phyloP scores from a whole-genome alignment of 2,329 filamentous ascomycete species.

The Juglanconis sp. region DNA sequence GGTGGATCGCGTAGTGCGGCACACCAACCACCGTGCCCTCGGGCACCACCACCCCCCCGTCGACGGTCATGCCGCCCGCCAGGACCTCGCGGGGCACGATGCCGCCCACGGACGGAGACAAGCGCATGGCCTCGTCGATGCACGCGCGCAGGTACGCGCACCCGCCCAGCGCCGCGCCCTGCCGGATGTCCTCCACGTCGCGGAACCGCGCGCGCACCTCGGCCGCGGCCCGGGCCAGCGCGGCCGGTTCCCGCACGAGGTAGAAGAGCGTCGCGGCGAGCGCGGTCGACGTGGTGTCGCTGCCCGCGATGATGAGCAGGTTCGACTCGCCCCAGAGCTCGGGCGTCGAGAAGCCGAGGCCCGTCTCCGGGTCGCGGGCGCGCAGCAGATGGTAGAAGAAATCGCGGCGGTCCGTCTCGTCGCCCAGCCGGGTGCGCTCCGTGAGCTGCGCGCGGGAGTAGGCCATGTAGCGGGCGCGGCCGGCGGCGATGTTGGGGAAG shows the following conservation, averaged over 20 bases:
- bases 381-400: constrained; percentile 75
- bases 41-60: constrained; percentile 52
- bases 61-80: constrained; percentile 50
- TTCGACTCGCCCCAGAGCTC: constrained; percentile 72
- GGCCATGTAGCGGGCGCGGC: constrained; percentile 66
- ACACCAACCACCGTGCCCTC: constrained; percentile 61
- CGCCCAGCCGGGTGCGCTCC: constrained; percentile 63
- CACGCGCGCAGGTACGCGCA: constrained; percentile 62
- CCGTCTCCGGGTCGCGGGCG: constrained; percentile 68
- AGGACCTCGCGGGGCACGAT: constrained; percentile 59
- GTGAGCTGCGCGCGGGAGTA: constrained; percentile 67
- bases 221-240: constrained; percentile 43
- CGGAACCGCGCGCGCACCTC: constrained; percentile 53
- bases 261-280: constrained; percentile 63
- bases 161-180: constrained; percentile 45
- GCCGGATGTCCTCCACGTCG: constrained; percentile 52
- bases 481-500: constrained; percentile 64
- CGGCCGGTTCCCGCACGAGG: constrained; percentile 49
- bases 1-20: constrained; percentile 67
- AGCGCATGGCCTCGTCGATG: constrained; percentile 63
- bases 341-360: constrained; percentile 60
- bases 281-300: constrained; percentile 69
- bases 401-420: constrained; percentile 65
- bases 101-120: constrained; percentile 59
- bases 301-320: constrained; percentile 67